phyloP scores from a whole-genome alignment of 164 flowering plant genomes.

The Magnolia kwangsiensis region DNA sequence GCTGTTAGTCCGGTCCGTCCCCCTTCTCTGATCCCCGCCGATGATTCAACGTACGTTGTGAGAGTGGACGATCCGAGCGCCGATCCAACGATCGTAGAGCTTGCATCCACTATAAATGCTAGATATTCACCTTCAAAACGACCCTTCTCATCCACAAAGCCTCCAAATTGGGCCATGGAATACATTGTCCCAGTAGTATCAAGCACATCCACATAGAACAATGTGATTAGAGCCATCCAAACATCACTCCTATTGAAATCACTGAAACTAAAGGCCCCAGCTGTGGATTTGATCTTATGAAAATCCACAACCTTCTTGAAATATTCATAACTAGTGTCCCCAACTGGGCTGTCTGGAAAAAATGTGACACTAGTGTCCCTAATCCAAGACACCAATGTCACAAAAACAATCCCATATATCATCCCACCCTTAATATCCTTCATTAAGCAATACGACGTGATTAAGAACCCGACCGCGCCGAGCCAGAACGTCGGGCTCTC shows the following conservation, averaged over 20 bases:
- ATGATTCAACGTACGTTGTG: constrained; percentile 67
- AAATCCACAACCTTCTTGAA: constrained; percentile 75
- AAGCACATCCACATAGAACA: constrained; percentile 73
- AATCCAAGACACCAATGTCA: constrained; percentile 70
- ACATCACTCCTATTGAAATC: constrained; percentile 55
- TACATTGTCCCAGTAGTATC: constrained; percentile 69
- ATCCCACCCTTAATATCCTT: constrained; percentile 71
- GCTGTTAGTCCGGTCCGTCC: constrained; percentile 87
- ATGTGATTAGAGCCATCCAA: constrained; percentile 61
- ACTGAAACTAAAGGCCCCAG: constrained; percentile 59
- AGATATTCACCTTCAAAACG: constrained; percentile 68
- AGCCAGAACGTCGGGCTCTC: constrained; percentile 82
- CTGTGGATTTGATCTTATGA: constrained; percentile 54
- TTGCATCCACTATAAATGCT: constrained; percentile 76
- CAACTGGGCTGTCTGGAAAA: constrained; percentile 59
- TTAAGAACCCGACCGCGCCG: constrained; percentile 56
- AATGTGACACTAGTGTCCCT: constrained; percentile 61
- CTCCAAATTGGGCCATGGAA: constrained; percentile 78
- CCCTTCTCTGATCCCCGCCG: constrained; percentile 82
- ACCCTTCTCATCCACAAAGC: constrained; percentile 55
- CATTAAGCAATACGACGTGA: constrained; percentile 57
- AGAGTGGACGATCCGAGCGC: constrained; percentile 62
- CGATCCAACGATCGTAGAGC: constrained; percentile 59
- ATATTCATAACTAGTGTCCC: constrained; percentile 51
- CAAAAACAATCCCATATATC: constrained; percentile 75